Evolutionary conservation across 805 yeast genomes (phyloP).

Genomic region (Cyberlindnera bimundalis): DNA sequence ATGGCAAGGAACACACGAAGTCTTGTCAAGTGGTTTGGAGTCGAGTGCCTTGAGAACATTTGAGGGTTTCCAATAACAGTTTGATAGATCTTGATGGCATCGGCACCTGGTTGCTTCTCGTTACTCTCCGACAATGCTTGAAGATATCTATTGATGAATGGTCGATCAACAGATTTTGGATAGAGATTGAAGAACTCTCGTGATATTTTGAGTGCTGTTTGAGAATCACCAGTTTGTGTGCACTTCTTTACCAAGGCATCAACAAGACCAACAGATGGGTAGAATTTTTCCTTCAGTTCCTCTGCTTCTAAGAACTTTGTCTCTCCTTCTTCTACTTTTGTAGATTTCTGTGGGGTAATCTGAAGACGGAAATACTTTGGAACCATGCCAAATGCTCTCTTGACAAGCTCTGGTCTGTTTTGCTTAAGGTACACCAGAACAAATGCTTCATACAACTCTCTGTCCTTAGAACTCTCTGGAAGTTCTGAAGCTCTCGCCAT

Average conservation of each 20-base stretch:
- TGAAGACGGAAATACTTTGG: slow-evolving; percentile 18
- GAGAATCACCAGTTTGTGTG: slow-evolving; percentile 16
- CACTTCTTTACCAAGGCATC: slow-evolving; percentile 23
- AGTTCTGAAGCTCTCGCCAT: slow-evolving; percentile 11
- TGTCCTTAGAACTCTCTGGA: slow-evolving; percentile 16
- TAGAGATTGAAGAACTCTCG: slow-evolving; percentile 11
- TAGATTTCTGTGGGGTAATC: slow-evolving; percentile 3
- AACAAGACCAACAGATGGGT: slow-evolving; percentile 19
- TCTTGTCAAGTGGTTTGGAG: slow-evolving; percentile 20
- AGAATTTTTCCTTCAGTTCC: slow-evolving; percentile 15
- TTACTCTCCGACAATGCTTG: slow-evolving; percentile 1
- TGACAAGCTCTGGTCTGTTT: slow-evolving; percentile 12
- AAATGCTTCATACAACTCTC: slow-evolving; percentile 19
- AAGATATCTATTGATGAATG: slow-evolving; percentile 21
- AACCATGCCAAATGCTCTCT: slow-evolving; percentile 21
- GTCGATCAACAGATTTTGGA: slow-evolving; percentile 18
- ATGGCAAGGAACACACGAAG: slow-evolving; percentile 25
- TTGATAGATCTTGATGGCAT: slow-evolving; percentile 19
- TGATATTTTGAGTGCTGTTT: slow-evolving; percentile 13
- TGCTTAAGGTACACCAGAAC: slow-evolving; percentile 18
- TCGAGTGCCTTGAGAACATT: slow-evolving; percentile 1
- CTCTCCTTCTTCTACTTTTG: not conserved
- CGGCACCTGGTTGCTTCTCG: slow-evolving; percentile 13
- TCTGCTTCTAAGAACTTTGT: slow-evolving; percentile 2
- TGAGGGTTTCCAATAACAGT: slow-evolving; percentile 6